Percentiles rank a stretch among this genome's conserved stretches.
phyloP scores from a whole-genome alignment of 768 basidiomycete species.

The Rubroboletus pulcherrimus region DNA sequence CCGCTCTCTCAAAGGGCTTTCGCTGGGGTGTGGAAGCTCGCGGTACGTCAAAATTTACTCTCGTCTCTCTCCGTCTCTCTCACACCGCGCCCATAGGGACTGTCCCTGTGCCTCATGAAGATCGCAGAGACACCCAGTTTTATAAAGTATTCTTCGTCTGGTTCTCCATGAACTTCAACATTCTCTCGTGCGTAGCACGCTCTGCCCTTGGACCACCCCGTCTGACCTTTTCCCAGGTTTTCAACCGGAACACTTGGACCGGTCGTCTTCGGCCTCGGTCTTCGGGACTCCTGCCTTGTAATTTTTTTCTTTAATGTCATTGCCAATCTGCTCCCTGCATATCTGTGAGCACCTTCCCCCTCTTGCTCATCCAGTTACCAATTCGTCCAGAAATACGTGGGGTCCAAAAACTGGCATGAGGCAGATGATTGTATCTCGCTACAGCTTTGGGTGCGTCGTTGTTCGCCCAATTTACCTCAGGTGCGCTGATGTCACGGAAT shows the following conservation, averaged over 20 bases:
- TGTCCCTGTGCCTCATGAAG: constrained; percentile 45
- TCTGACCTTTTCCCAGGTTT: constrained; percentile 39
- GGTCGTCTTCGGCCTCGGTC: constrained; percentile 52
- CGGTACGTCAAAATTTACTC: constrained; percentile 10
- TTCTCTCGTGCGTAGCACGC: constrained; percentile 42
- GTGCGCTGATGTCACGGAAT: not conserved
- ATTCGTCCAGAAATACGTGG: constrained; percentile 50
- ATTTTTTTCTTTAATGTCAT: constrained; percentile 69
- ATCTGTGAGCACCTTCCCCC: constrained; percentile 41
- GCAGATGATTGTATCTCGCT: constrained; percentile 75
- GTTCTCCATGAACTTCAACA: constrained; percentile 69
- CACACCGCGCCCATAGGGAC: constrained; percentile 37
- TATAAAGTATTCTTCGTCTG: constrained; percentile 69
- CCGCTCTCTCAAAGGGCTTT: constrained; percentile 16
- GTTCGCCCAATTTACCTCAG: constrained; percentile 30
- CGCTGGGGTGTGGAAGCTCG: constrained; percentile 33
- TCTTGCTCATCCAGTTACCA: not conserved
- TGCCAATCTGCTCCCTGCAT: constrained; percentile 54
- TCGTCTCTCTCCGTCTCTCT: not conserved
- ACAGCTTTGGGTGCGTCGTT: constrained; percentile 49
- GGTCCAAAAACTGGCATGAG: constrained; percentile 78
- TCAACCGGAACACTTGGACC: constrained; percentile 69
- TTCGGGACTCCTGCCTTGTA: constrained; percentile 59
- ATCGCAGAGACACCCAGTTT: constrained; percentile 54
- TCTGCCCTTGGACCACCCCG: not conserved